A percentile compares a stretch with the other conserved stretches of the same genome.
phyloP scores from a whole-genome alignment of 257 asterid species.

The Paraleonurus japonicus region DNA sequence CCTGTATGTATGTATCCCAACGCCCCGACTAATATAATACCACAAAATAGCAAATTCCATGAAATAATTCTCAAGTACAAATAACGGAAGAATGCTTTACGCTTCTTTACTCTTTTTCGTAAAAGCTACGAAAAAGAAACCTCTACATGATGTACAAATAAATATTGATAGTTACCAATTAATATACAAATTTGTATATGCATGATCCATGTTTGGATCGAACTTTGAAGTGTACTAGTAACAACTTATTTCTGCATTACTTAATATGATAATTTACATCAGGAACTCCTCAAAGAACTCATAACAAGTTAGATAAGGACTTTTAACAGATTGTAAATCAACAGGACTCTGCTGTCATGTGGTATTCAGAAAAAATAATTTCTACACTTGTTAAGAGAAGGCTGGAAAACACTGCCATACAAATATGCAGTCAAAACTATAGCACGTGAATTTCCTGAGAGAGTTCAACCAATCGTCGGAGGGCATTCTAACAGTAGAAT shows the following conservation, averaged over 20 bases:
- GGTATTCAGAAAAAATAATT: not conserved
- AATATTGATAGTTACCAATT: no score
- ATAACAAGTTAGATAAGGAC: not conserved
- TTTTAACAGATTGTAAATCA: not conserved
- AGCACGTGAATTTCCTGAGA: not conserved
- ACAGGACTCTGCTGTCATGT: not conserved
- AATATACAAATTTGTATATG: no score
- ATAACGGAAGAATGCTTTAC: not conserved
- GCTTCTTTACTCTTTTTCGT: not conserved
- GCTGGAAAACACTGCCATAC: not conserved
- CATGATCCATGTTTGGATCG: not conserved
- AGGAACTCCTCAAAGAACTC: not conserved
- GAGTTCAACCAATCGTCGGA: not conserved
- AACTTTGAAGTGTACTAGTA: not conserved
- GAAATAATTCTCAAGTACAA: not conserved
- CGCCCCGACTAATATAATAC: not conserved
- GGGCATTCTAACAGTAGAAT: not conserved
- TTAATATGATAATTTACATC: not conserved
- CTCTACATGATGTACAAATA: not conserved
- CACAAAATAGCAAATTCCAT: not conserved
- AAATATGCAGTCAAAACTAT: no score
- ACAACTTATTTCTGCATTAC: not conserved
- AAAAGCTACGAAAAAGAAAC: not conserved
- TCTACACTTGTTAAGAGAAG: not conserved
- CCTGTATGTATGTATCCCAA: not conserved